phyloP scores from a whole-genome alignment of 306 rosid genomes.

The Gillenia trifoliata region DNA sequence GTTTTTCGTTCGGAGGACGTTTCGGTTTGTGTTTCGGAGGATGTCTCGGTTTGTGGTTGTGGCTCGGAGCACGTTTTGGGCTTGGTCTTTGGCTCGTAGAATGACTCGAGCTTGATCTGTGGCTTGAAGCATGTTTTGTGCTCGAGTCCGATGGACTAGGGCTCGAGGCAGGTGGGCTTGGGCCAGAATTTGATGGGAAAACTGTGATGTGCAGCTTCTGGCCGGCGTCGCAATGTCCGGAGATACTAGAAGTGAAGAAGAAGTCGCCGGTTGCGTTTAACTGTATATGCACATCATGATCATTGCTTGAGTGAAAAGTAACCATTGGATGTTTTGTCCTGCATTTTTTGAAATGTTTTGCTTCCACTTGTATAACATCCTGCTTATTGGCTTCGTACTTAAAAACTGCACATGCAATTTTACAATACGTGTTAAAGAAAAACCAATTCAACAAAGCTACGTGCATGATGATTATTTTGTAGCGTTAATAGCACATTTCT shows the following conservation, averaged over 20 bases:
- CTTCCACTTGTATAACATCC: slow-evolving; percentile 25
- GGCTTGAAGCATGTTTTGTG: no score
- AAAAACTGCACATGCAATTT: slow-evolving; percentile 17
- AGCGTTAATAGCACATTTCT: accelerated
- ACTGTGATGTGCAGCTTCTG: slow-evolving; percentile 35
- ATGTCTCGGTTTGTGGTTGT: no score
- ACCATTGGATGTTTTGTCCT: slow-evolving; percentile 10
- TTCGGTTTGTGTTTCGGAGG: no score
- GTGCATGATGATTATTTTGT: no score
- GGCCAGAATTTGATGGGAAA: background rate
- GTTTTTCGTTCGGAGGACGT: no score
- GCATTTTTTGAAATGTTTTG: slow-evolving; percentile 19
- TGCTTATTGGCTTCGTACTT: slow-evolving; percentile 11
- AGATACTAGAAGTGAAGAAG: slow-evolving; percentile 31
- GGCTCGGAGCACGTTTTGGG: no score
- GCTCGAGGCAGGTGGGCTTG: background rate
- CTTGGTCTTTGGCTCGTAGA: no score
- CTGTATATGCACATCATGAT: background rate
- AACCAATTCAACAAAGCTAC: no score
- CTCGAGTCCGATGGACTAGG: no score
- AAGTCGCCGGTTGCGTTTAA: slow-evolving; percentile 16
- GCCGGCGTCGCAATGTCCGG: slow-evolving; percentile 20
- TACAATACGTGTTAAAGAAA: background rate
- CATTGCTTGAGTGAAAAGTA: slow-evolving; percentile 11
- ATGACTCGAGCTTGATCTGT: background rate